phyloP scores from a whole-genome alignment of 2,329 filamentous ascomycete species.

The Trichoderma harzianum region DNA sequence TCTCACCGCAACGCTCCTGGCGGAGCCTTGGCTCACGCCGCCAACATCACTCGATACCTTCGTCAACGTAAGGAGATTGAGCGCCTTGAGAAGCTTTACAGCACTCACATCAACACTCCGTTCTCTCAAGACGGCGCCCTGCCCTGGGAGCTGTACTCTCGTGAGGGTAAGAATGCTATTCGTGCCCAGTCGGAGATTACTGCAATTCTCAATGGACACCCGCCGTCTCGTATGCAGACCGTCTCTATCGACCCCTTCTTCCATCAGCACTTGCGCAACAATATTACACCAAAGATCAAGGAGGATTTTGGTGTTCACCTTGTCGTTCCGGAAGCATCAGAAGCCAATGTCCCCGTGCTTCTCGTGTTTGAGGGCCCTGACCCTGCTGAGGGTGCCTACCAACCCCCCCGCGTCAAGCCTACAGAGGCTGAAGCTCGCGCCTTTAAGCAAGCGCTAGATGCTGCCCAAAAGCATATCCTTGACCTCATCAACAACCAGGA shows the following conservation, averaged over 20 bases:
- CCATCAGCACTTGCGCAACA: conserved; percentile 66
- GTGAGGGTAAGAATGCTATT: conserved; percentile 78
- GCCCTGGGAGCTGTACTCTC: conserved; percentile 84
- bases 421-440: conserved; percentile 47
- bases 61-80: conserved; percentile 77
- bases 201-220: conserved; percentile 69
- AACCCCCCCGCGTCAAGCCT: conserved; percentile 53
- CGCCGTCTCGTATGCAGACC: conserved; percentile 66
- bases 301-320: conserved; percentile 69
- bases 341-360: conserved; percentile 60
- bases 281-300: conserved; percentile 61
- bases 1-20: conserved; percentile 72
- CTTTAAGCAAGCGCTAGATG: conserved; percentile 54
- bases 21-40: conserved; percentile 74
- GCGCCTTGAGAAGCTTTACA: conserved; percentile 74
- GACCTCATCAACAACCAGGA: conserved; percentile 59
- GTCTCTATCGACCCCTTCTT: conserved; percentile 75
- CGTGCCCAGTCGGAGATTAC: conserved; percentile 73
- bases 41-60: conserved; percentile 83
- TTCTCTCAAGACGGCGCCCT: conserved; percentile 64
- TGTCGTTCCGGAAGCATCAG: conserved; percentile 63
- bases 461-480: conserved; percentile 55
- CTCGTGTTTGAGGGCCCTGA: conserved; percentile 71
- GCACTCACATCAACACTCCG: conserved; percentile 84
- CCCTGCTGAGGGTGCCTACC: conserved; percentile 44